These are phyloP conservation scores for Nicotiana knightiana DNA, from an alignment of 257 asterid species.

Conservation along the genomic window DNA sequence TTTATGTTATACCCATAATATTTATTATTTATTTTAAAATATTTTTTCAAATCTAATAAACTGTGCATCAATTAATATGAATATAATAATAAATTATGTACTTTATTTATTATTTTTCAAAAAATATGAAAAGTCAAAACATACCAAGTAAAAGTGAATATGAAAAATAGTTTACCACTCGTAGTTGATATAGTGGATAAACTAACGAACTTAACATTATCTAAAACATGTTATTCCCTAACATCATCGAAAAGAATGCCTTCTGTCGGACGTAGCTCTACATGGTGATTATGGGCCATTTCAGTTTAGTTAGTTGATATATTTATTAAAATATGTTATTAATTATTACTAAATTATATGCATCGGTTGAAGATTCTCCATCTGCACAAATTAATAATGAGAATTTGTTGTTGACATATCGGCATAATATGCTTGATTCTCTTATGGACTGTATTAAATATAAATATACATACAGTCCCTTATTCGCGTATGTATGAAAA, in stretches of 20 bases:
- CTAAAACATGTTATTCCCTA: not conserved
- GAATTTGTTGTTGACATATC: not conserved
- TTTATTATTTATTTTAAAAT: too few relatives aligned
- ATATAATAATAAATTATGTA: too few relatives aligned
- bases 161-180: not conserved
- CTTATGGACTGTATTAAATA: not conserved
- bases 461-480: not conserved
- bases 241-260: not conserved
- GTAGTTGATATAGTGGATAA: not conserved
- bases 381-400: not conserved
- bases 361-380: not conserved
- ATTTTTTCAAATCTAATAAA: too few relatives aligned
- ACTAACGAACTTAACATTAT: not conserved
- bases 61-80: too few relatives aligned
- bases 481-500: not conserved
- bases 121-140: too few relatives aligned
- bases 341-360: not conserved
- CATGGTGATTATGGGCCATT: not conserved
- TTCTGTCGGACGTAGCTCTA: conserved; percentile 8
- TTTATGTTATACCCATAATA: too few relatives aligned
- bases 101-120: too few relatives aligned
- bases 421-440: not conserved
- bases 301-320: conserved; percentile 1
- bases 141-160: too few relatives aligned
- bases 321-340: not conserved